These are phyloP conservation scores for Pyricularia sp. DNA, from an alignment of 2,329 filamentous ascomycete genomes.

Conservation along the genomic window DNA sequence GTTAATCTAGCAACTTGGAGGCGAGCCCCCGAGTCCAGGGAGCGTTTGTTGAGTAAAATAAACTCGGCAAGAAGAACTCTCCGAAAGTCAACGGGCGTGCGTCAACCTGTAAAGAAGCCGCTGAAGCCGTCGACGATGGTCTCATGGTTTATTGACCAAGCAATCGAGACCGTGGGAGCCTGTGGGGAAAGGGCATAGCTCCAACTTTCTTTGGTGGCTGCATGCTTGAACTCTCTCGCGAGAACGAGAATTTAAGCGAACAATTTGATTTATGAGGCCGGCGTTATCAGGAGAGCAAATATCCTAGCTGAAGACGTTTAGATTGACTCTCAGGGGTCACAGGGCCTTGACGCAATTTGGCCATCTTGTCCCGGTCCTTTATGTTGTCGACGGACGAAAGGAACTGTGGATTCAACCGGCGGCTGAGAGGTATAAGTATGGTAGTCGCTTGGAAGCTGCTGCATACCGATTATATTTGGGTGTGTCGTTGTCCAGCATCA, in stretches of 20 bases:
- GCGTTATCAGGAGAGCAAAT: neutral
- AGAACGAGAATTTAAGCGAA: neutral
- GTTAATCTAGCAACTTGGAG: neutral
- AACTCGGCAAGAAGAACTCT: neutral
- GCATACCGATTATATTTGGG: neutral
- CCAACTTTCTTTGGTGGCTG: neutral
- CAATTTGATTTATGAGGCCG: neutral
- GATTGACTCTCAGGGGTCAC: neutral
- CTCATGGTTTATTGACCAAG: neutral
- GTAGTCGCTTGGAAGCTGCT: neutral
- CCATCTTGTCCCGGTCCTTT: neutral
- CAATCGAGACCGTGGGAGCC: neutral
- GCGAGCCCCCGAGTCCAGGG: neutral
- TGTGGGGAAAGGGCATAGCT: neutral
- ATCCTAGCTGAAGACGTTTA: neutral
- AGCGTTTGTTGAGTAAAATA: neutral
- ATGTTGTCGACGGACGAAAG: neutral
- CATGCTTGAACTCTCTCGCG: neutral
- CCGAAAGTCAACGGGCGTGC: neutral
- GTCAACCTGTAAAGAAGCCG: neutral
- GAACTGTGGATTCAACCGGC: neutral
- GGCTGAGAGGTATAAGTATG: neutral
- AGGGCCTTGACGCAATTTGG: neutral
- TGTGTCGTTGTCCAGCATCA: neutral
- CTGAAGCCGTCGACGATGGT: neutral